Base-by-base conservation (phyloP, 108 stramenopile genomes). In the Cylindrotheca closterium region DNA sequence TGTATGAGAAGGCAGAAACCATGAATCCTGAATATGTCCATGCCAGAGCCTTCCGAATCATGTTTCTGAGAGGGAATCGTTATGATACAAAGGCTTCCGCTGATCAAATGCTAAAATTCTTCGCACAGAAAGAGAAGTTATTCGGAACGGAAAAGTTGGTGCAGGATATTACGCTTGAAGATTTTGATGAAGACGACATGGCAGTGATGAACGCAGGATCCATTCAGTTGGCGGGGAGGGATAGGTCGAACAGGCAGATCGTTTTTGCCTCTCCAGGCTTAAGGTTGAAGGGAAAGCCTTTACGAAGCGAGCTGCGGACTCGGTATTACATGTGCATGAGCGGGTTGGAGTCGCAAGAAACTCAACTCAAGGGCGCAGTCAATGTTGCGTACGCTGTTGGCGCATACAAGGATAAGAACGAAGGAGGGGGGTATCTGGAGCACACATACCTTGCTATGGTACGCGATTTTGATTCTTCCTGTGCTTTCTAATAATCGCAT, bases 141-240 rank as follows among this genome's bases (percentile, higher is more conserved):
- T 55, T 22, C 15, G 55, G 55, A 17, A 27, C 24, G 28, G 25
- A 55, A 27, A 27, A 27, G 12, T 30, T 55, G 4, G 55, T 22
- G 26, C 24, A 17, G 17, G 55, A 55, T 25, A 55, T 55, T 55
- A 27, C 55, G 17, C 24, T 55, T 3, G 10, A 3, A 3, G 55
- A 55, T 55, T 26, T 55, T 29, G 55, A 55, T 28, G 55, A 55
- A 29, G 55, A 55, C 22, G 55, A 55, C 55, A 12, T 26, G 12
- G 55, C 55, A 3, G 24, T 5, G 17, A 22, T 55, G 4, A 26
- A 4, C 5, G 7, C 7, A 4, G 55, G 55, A 30, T 17, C 25
- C 12, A 28, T 27, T 26, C 17, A 27, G 3, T 4, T 29, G 4
- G 26, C 55, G 4, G 18, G 18, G 17, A 3, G 17, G 17, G 55